Base-by-base conservation (phyloP, 2,329 filamentous ascomycete species). In the Harringtonia lauricola region DNA sequence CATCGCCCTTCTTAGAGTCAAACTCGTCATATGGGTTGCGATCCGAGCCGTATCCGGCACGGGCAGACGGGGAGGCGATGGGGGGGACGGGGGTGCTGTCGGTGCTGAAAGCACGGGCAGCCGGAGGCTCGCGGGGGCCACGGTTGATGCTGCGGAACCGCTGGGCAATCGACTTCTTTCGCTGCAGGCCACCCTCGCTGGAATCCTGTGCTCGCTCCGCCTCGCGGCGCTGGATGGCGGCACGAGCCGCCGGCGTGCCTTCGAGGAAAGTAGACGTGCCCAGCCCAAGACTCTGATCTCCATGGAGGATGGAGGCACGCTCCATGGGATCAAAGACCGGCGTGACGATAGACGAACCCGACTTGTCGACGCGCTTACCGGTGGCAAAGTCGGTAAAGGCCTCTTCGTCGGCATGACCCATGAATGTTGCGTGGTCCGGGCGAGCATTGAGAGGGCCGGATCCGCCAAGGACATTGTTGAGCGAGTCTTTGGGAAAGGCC, bases 221-320 rank as follows among this genome's bases (percentile, higher is more conserved):
- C 55, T 90, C 77, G 40, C 79, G 79, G 48, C 83, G 79, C 59
- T 86, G 77, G 43, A 95, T 86, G 17, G 83, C 86, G 8, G 80
- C 76, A 53, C 80, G 79, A 24, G 89, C 84, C 24, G 89, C 92
- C 14, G 92, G 90, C 2, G 92, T 84, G 30, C 92, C 92, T 55
- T 98, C 92, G 19, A 98, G 66, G 70, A 96, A 96, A 2, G 92
- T 98, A 29, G 88, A 94, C 2, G 89, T 95, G 42, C 92, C 92
- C 8, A 98, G 67, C 10, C 92, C 92, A 48, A 86, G 68, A 4
- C 79, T 82, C 63, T 94, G 81, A 44, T 89, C 79, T 17, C 90
- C 90, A 53, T 96, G 87, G 14, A 96, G 74, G 38, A 83, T 75
- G 45, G 86, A 79, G 38, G 79, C 72, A 45, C 79, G 76, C 24